phyloP scores from a whole-genome alignment of 2,329 filamentous ascomycete species.

The Zymoseptoria crescenta region DNA sequence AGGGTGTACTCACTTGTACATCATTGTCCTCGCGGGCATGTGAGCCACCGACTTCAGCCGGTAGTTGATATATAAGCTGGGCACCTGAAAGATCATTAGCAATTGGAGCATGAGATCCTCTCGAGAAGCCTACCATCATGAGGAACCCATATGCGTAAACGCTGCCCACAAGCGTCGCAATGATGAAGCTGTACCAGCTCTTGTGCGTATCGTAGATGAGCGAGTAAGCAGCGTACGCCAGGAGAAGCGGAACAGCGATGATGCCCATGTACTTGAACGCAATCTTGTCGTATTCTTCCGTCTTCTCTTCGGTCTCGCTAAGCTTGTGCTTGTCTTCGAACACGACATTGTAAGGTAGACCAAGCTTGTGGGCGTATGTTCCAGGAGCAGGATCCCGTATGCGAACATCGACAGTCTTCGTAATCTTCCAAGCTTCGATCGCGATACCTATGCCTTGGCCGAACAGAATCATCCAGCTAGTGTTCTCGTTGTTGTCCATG shows the following conservation, averaged over 20 bases:
- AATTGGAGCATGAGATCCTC: neutral
- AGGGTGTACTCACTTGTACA: slow-evolving; percentile 57
- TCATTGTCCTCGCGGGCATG: slow-evolving; percentile 95
- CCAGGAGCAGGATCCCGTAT: slow-evolving; percentile 60
- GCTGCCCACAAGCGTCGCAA: slow-evolving; percentile 86
- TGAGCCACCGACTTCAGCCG: slow-evolving; percentile 83
- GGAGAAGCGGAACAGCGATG: slow-evolving; percentile 76
- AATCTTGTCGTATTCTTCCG: slow-evolving; percentile 95
- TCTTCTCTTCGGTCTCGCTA: slow-evolving; percentile 92
- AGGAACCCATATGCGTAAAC: slow-evolving; percentile 98
- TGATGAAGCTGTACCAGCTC: slow-evolving; percentile 85
- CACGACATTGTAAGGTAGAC: slow-evolving; percentile 61
- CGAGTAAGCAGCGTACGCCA: slow-evolving; percentile 86
- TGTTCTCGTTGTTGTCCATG: slow-evolving; percentile 94
- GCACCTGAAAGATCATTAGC: slow-evolving; percentile 42
- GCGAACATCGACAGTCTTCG: slow-evolving; percentile 85
- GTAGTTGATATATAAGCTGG: slow-evolving; percentile 97
- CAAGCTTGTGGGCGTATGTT: slow-evolving; percentile 47
- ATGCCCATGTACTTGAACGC: slow-evolving; percentile 97
- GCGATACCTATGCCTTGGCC: slow-evolving; percentile 79
- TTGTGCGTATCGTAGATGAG: slow-evolving; percentile 91
- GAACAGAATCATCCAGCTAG: slow-evolving; percentile 97
- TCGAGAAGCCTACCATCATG: slow-evolving; percentile 63
- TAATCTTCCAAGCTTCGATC: slow-evolving; percentile 88
- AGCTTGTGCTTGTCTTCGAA: slow-evolving; percentile 98